Evolutionary conservation across 306 rosid genomes (phyloP).

Genomic region (Potentilla sterilis): DNA sequence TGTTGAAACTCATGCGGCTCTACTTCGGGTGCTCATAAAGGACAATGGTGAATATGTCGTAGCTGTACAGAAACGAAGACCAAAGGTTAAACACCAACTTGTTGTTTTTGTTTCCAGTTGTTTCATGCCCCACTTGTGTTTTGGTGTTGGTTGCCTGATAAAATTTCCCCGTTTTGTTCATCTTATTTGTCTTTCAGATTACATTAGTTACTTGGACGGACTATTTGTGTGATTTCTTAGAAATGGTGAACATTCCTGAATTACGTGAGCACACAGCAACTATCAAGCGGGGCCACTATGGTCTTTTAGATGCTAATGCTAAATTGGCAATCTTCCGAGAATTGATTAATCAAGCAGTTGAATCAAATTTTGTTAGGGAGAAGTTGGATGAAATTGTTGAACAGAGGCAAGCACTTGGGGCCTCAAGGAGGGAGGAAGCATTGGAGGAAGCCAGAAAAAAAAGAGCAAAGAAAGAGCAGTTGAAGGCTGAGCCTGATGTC

Average conservation of each 20-base stretch:
- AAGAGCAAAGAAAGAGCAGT: constrained; percentile 61
- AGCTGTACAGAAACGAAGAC: constrained; percentile 48
- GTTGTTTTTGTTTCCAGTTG: constrained; percentile 5
- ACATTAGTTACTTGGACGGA: constrained; percentile 77
- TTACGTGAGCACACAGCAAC: constrained; percentile 48
- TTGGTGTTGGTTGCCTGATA: neutral
- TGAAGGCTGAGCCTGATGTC: constrained; percentile 47
- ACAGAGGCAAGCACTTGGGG: constrained; percentile 77
- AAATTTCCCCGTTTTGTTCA: neutral
- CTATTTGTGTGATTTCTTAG: constrained; percentile 75
- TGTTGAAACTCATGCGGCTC: constrained; percentile 84
- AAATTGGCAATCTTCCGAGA: constrained; percentile 60
- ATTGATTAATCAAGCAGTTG: constrained; percentile 66
- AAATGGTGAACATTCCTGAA: constrained; percentile 64
- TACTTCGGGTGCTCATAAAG: constrained; percentile 71
- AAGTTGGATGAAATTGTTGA: constrained; percentile 69
- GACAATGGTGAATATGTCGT: constrained; percentile 48
- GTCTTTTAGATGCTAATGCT: constrained; percentile 64
- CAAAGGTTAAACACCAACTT: constrained; percentile 47
- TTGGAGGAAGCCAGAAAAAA: constrained; percentile 63
- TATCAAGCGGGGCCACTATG: constrained; percentile 88
- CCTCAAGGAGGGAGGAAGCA: constrained; percentile 79
- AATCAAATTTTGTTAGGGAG: constrained; percentile 56
- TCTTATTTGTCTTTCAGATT: constrained; percentile 59
- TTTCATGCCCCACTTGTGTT: neutral